A percentile compares a stretch with the other conserved stretches of the same genome.
Conservation (phyloP, 495 filamentous ascomycete genomes). For the Trichoderma virens region DNA sequence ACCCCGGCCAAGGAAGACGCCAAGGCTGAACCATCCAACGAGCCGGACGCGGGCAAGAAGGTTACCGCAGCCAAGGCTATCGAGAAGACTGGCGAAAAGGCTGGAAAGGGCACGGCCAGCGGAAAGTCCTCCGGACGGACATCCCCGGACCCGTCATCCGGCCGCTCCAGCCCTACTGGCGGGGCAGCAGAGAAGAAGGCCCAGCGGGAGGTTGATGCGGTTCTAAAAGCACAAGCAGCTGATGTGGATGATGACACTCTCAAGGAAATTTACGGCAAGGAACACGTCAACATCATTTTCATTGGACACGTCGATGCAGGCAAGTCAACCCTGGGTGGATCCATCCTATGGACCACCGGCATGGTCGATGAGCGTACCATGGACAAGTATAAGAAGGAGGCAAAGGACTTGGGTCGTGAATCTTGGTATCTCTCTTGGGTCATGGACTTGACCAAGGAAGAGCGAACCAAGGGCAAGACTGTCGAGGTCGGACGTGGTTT, state of each 20-base stretch:
- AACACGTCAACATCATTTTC: conserved; percentile 98
- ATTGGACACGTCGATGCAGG: conserved; percentile 97
- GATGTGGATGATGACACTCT: conserved; percentile 87
- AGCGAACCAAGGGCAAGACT: conserved; percentile 94
- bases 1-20: conserved; percentile 35
- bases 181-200: conserved; percentile 43
- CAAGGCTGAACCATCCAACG: conserved; percentile 33
- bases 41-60: conserved; percentile 51
- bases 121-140: conserved; percentile 45
- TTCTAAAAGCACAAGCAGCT: conserved; percentile 77
- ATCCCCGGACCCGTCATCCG: conserved; percentile 71
- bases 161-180: conserved; percentile 62
- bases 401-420: conserved; percentile 91
- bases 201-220: conserved; percentile 67
- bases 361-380: conserved; percentile 99
- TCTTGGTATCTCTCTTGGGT: conserved; percentile 99
- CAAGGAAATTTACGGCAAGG: conserved; percentile 95
- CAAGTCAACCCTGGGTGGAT: conserved; percentile 90
- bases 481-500: conserved; percentile 95
- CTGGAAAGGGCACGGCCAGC: conserved; percentile 29
- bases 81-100: conserved; percentile 77
- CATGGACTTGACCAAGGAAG: conserved; percentile 91
- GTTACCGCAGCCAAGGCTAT: conserved; percentile 59
- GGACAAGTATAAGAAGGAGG: conserved; percentile 95
- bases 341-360: conserved; percentile 83